Percentiles rank a stretch among this genome's conserved stretches.
These are phyloP conservation scores for Microsporum canis DNA, from an alignment of 2,329 filamentous ascomycete species.

Conservation along the genomic window DNA sequence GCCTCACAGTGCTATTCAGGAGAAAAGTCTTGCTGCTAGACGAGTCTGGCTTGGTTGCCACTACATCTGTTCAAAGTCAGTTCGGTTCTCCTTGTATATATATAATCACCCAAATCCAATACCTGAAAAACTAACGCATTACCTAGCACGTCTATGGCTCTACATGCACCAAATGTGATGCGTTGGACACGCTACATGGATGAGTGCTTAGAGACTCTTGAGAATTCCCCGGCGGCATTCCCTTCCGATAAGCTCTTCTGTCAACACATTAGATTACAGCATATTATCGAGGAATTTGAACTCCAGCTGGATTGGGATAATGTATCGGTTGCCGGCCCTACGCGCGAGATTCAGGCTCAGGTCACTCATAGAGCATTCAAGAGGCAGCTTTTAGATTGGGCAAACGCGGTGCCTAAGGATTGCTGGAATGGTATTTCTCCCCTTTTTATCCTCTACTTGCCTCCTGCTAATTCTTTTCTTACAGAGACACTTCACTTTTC, in stretches of 20 bases:
- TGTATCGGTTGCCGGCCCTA: background rate
- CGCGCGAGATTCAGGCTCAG: background rate
- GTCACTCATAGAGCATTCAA: background rate
- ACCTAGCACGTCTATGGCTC: background rate
- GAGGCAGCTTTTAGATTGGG: background rate
- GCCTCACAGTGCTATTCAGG: background rate
- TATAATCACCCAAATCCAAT: background rate
- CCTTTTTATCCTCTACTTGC: background rate
- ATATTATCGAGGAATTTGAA: conserved; percentile 3
- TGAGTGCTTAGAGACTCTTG: background rate
- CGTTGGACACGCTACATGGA: conserved; percentile 2
- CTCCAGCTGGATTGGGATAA: background rate
- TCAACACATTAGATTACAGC: background rate
- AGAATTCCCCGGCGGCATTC: background rate
- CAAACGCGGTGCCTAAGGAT: background rate
- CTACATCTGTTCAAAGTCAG: background rate
- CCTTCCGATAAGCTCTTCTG: background rate
- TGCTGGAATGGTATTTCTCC: background rate
- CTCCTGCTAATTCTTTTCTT: background rate
- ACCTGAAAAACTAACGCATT: background rate
- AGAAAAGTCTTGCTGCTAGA: background rate
- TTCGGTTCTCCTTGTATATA: background rate
- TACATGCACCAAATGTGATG: conserved; percentile 2
- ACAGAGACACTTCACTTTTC: background rate
- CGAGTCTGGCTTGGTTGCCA: background rate